A percentile compares a stretch with the other conserved stretches of the same genome.
These are phyloP conservation scores for Cladobotryum protrusum DNA, from an alignment of 2,329 filamentous ascomycete species.

Conservation along the genomic window DNA sequence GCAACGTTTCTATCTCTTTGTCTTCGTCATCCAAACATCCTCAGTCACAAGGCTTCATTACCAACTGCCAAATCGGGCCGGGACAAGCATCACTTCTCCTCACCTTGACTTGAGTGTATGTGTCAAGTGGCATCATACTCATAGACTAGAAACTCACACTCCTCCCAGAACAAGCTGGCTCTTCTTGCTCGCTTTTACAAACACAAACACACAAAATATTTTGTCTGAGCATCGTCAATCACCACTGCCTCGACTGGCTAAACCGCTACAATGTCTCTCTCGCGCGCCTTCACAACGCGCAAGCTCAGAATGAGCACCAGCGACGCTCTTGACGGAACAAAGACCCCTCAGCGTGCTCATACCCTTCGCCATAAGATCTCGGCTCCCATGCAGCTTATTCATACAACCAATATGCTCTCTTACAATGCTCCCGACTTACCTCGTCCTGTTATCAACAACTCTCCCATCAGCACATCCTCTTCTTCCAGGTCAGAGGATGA, in stretches of 20 bases:
- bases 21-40: constrained; percentile 7
- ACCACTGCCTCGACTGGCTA: no score
- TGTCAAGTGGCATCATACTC: background rate
- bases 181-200: no score
- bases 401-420: constrained; percentile 92
- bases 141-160: no score
- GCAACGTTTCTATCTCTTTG: constrained; percentile 9
- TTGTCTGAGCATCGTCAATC: no score
- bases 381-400: constrained; percentile 75
- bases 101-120: background rate
- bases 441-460: constrained; percentile 44
- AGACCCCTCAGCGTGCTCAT: constrained; percentile 33
- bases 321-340: constrained; percentile 37
- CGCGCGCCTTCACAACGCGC: constrained; percentile 66
- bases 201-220: no score
- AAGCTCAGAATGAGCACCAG: constrained; percentile 50
- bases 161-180: no score
- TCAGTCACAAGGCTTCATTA: constrained; percentile 9
- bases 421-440: constrained; percentile 87
- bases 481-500: constrained; percentile 54
- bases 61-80: constrained; percentile 12
- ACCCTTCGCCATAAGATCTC: constrained; percentile 70
- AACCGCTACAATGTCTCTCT: constrained; percentile 44
- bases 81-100: background rate
- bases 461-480: constrained; percentile 35